Evolutionary conservation across 2,329 filamentous ascomycete species (phyloP), one percentile per base, ranked within the genome.

Genomic region (Raffaelea deltoideospora): DNA sequence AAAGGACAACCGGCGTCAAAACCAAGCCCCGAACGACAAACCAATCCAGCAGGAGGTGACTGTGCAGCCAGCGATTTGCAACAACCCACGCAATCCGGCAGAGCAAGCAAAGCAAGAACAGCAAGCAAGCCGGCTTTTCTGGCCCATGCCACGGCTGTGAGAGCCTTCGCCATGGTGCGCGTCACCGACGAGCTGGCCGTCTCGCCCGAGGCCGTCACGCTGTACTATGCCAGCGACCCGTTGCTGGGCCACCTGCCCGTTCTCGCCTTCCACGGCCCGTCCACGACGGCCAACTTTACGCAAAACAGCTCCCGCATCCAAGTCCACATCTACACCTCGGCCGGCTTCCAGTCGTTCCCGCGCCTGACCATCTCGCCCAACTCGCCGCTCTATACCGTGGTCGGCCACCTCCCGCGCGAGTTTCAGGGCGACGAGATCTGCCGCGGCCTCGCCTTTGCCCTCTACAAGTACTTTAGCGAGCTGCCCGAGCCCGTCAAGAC

Each of bases 381-480:
- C 51, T 94, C 88, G 33, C 76, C 85, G 35, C 80, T 92, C 51
- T 96, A 96, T 58, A 72, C 76, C 46, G 88, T 87, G 37, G 90
- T 98, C 55, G 78, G 83, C 53, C 76, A 87, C 54, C 70, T 98
- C 31, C 86, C 90, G 30, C 79, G 86, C 53, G 88, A 95, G 54
- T 86, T 87, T 57, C 90, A 96, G 63, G 88, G 88, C 50, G 88
- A 96, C 55, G 88, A 96, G 57, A 69, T 93, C 45, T 92, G 81
- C 58, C 78, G 90, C 32, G 90, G 80, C 15, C 69, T 98, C 38
- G 90, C 88, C 33, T 93, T 96, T 57, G 86, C 84, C 39, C 67
- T 98, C 47, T 80, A 79, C 64, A 95, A 93, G 56, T 98, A 95
- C 65, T 96, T 95, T 53, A 71, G 73, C 42, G 88, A 96, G 58